Percentiles rank a stretch among this genome's conserved stretches.
Evolutionary conservation across 2,329 filamentous ascomycete species (phyloP).

Genomic region (Aspergillus fumigatiaffinis): DNA sequence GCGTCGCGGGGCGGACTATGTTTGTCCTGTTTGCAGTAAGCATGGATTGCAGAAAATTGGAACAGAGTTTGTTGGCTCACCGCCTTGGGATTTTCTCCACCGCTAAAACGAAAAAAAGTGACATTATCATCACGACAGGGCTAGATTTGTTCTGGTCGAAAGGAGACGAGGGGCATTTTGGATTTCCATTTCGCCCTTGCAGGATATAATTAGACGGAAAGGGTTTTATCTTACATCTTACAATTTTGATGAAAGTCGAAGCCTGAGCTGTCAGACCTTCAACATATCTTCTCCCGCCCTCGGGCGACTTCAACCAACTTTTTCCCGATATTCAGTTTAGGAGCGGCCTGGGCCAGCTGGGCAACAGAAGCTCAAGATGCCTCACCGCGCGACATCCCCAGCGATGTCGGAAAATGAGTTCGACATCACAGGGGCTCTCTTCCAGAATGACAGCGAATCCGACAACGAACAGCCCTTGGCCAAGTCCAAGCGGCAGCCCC

Average conservation of each 20-base stretch:
- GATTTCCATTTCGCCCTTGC: too few species aligned
- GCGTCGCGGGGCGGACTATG: constrained; percentile 27
- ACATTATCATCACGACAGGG: neutral
- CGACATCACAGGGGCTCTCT: constrained; percentile 78
- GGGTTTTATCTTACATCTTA: neutral
- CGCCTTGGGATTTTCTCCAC: constrained; percentile 24
- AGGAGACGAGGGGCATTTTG: neutral
- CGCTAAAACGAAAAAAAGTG: constrained; percentile 6
- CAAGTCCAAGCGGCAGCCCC: constrained; percentile 50
- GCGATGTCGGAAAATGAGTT: constrained; percentile 83
- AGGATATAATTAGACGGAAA: neutral
- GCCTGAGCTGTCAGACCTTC: neutral
- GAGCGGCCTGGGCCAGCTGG: neutral
- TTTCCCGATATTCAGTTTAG: neutral
- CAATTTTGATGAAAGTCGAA: neutral
- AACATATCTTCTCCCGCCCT: neutral
- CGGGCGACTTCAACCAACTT: neutral
- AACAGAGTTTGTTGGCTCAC: constrained; percentile 21
- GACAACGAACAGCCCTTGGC: constrained; percentile 36
- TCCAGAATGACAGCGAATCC: constrained; percentile 55
- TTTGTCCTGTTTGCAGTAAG: constrained; percentile 25
- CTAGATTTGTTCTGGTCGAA: neutral
- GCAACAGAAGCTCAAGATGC: constrained; percentile 51
- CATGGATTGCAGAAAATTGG: constrained; percentile 7
- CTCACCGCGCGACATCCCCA: constrained; percentile 70